A percentile compares a stretch with the other conserved stretches of the same genome.
Evolutionary conservation across 805 yeast species (phyloP).

Genomic region (Cyberlindnera xylosilytica): DNA sequence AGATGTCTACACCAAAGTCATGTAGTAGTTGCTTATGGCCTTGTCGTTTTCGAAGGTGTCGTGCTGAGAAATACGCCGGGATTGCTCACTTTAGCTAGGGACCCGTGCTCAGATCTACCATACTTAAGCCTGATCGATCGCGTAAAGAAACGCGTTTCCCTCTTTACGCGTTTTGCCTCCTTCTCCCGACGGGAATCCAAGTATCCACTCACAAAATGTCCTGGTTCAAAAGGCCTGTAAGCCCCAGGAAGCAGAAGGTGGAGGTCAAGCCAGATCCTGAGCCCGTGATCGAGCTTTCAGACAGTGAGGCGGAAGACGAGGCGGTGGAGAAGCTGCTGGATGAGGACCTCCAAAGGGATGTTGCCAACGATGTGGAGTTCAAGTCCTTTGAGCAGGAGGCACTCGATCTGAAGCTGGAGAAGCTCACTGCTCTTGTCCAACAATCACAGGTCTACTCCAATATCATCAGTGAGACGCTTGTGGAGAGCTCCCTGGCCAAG

Average conservation of each 20-base stretch:
- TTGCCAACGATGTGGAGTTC: conserved; percentile 9
- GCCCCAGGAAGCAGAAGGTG: not conserved
- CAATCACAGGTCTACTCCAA: conserved; percentile 85
- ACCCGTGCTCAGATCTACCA: too few species aligned
- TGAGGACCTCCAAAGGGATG: conserved; percentile 3
- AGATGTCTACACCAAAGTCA: too few species aligned
- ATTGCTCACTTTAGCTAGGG: not conserved
- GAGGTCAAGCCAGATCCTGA: not conserved
- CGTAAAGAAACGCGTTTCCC: too few species aligned
- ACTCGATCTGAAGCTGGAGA: conserved; percentile 55
- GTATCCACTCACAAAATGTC: not conserved
- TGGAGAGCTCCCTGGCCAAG: conserved; percentile 43
- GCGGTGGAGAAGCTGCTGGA: conserved; percentile 18
- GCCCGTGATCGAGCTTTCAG: not conserved
- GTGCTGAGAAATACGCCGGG: conserved; percentile 17
- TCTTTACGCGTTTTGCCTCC: too few species aligned
- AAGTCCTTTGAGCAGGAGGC: conserved; percentile 39
- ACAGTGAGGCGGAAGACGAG: conserved; percentile 18
- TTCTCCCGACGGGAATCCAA: too few species aligned
- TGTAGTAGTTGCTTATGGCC: too few species aligned
- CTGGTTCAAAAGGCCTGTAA: not conserved
- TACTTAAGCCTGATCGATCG: too few species aligned
- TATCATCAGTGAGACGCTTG: conserved; percentile 76
- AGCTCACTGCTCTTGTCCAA: conserved; percentile 73
- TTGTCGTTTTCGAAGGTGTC: conserved; percentile 6